Evolutionary conservation across 2,329 filamentous ascomycete species (phyloP).

Genomic region (Aureobasidium namibiae): DNA sequence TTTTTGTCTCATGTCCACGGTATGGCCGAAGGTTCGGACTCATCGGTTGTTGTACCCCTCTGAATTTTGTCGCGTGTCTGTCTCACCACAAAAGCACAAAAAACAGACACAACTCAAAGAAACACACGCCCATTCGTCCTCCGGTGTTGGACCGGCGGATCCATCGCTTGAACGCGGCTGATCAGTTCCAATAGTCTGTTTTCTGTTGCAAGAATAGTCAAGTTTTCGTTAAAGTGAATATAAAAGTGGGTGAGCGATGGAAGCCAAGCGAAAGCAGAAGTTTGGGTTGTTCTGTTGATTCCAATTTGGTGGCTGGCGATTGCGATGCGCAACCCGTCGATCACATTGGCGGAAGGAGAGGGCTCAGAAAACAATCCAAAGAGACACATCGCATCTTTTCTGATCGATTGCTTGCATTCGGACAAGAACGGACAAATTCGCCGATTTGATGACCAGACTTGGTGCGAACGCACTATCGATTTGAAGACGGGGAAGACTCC

Average conservation of each 20-base stretch:
- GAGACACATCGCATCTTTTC: background rate
- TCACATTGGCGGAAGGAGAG: too few relatives aligned
- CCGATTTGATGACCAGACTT: background rate
- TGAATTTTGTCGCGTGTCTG: background rate
- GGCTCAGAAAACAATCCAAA: background rate
- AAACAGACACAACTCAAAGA: background rate
- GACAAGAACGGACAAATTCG: background rate
- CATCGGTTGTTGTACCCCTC: conserved; percentile 1
- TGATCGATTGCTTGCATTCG: background rate
- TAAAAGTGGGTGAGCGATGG: background rate
- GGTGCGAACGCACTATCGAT: background rate
- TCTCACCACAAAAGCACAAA: background rate
- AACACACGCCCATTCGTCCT: background rate
- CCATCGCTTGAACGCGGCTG: conserved; percentile 7
- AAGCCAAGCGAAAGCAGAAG: conserved; percentile 6
- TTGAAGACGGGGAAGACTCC: background rate
- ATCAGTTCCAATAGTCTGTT: conserved; percentile 7
- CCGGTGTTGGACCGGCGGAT: conserved; percentile 6
- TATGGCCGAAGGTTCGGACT: background rate
- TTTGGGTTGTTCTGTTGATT: background rate
- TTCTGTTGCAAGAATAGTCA: conserved; percentile 1
- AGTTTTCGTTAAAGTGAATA: conserved; percentile 8
- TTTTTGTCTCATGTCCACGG: background rate
- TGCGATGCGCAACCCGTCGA: background rate
- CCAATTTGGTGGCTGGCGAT: conserved; percentile 9